Percentiles rank a stretch among this genome's conserved stretches.
These are phyloP conservation scores for Camelina laxa DNA, from an alignment of 345 rosid genomes.

Conservation along the genomic window DNA sequence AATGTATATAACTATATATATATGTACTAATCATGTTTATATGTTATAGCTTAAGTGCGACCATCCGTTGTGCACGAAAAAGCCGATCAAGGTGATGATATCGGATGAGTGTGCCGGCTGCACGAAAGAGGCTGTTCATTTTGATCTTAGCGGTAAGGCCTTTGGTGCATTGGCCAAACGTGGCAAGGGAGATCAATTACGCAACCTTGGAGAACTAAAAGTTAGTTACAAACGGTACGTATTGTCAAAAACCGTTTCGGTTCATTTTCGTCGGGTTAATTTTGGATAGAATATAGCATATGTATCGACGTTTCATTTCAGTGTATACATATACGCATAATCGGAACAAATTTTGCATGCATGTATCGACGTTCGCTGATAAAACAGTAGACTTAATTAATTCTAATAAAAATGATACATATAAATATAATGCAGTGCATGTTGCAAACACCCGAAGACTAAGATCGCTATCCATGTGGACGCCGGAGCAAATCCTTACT, in stretches of 20 bases:
- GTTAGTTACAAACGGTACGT: conserved; percentile 62
- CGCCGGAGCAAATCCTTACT: conserved; percentile 65
- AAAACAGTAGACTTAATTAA: neutral
- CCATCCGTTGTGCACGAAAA: conserved; percentile 66
- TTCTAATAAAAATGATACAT: neutral
- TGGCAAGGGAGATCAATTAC: conserved; percentile 60
- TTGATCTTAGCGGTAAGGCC: conserved; percentile 76
- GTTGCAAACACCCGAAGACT: conserved; percentile 55
- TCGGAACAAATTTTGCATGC: neutral
- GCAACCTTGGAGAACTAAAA: conserved; percentile 62
- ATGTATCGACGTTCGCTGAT: neutral
- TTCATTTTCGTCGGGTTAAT: neutral
- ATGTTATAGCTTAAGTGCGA: conserved; percentile 28
- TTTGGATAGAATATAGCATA: neutral
- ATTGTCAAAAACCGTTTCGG: neutral
- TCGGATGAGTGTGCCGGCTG: conserved; percentile 77
- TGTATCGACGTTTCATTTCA: no score
- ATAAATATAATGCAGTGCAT: conserved; percentile 48
- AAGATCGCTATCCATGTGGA: conserved; percentile 57
- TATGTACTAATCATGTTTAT: neutral
- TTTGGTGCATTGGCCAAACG: conserved; percentile 75
- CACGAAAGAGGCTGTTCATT: conserved; percentile 56
- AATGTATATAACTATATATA: neutral
- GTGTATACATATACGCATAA: no score
- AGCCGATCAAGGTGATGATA: conserved; percentile 64